Conservation (phyloP, 805 yeast genomes). For the Wickerhamomyces bovis region DNA sequence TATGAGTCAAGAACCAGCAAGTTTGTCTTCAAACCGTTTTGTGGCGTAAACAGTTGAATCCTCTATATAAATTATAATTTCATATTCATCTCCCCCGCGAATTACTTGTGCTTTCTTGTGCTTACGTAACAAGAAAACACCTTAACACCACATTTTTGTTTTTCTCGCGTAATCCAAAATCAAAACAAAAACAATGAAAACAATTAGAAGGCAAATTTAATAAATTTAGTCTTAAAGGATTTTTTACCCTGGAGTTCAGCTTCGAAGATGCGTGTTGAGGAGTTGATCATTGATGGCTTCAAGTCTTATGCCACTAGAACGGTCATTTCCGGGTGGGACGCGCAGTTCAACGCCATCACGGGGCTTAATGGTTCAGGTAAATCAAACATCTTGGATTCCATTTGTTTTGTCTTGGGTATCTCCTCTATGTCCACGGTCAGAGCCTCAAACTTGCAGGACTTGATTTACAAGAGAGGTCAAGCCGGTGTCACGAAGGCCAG, state of each 20-base stretch:
- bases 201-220: not conserved
- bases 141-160: slow-evolving; percentile 9
- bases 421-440: slow-evolving; percentile 92
- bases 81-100: too few species aligned
- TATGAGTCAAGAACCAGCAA: too few species aligned
- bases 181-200: slow-evolving; percentile 1
- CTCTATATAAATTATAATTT: too few species aligned
- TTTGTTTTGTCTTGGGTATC: slow-evolving; percentile 96
- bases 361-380: slow-evolving; percentile 98
- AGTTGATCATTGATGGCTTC: slow-evolving; percentile 93
- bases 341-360: slow-evolving; percentile 94
- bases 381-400: slow-evolving; percentile 93
- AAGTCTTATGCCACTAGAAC: slow-evolving; percentile 97
- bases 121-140: not conserved
- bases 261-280: slow-evolving; percentile 56
- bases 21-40: too few species aligned
- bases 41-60: not conserved
- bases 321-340: slow-evolving; percentile 92
- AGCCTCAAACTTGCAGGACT: slow-evolving; percentile 88
- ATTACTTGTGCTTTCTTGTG: too few species aligned
- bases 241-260: not conserved
- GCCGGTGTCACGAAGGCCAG: slow-evolving; percentile 97
- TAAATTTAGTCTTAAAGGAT: too few species aligned
- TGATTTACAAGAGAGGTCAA: slow-evolving; percentile 94
- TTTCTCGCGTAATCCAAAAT: slow-evolving; percentile 10